These are phyloP conservation scores for Yamadazyma scolyti DNA, from an alignment of 805 yeast genomes.

Conservation along the genomic window DNA sequence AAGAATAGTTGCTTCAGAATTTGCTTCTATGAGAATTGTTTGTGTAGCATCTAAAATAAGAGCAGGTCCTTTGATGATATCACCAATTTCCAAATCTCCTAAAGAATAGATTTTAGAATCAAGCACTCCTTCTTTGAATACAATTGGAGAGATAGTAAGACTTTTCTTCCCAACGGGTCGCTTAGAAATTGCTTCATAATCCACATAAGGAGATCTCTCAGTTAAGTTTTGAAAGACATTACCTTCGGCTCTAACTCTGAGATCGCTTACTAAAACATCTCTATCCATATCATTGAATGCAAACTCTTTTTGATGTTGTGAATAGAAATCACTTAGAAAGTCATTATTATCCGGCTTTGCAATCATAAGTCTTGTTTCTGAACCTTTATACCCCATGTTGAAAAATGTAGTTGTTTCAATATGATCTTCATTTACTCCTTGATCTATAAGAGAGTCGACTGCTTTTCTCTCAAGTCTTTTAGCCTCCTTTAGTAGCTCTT, in stretches of 20 bases:
- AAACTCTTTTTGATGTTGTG: slow-evolving; percentile 64
- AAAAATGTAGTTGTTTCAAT: slow-evolving; percentile 11
- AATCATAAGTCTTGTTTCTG: slow-evolving; percentile 26
- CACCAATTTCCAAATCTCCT: slow-evolving; percentile 52
- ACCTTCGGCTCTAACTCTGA: slow-evolving; percentile 70
- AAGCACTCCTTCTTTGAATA: slow-evolving; percentile 44
- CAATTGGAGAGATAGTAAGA: slow-evolving; percentile 3
- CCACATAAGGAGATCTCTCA: slow-evolving; percentile 50
- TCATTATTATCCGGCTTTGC: slow-evolving; percentile 18
- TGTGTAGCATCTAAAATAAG: slow-evolving; percentile 76
- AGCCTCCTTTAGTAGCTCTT: slow-evolving; percentile 14
- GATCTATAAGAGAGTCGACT: slow-evolving; percentile 8
- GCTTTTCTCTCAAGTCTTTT: slow-evolving; percentile 8
- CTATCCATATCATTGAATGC: slow-evolving; percentile 59
- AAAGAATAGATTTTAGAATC: slow-evolving; percentile 49
- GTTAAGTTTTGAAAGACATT: slow-evolving; percentile 35
- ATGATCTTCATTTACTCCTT: slow-evolving; percentile 10
- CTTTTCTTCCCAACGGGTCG: slow-evolving; percentile 1
- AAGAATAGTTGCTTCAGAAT: slow-evolving; percentile 51
- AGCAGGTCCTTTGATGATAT: slow-evolving; percentile 30
- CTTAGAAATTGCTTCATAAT: slow-evolving; percentile 14
- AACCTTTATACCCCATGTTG: slow-evolving; percentile 20
- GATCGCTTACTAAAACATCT: slow-evolving; percentile 63
- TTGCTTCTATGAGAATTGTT: slow-evolving; percentile 71
- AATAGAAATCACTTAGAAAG: slow-evolving; percentile 45